Conservation (phyloP, 495 filamentous ascomycete species). For the Baudoinia panamericana region DNA sequence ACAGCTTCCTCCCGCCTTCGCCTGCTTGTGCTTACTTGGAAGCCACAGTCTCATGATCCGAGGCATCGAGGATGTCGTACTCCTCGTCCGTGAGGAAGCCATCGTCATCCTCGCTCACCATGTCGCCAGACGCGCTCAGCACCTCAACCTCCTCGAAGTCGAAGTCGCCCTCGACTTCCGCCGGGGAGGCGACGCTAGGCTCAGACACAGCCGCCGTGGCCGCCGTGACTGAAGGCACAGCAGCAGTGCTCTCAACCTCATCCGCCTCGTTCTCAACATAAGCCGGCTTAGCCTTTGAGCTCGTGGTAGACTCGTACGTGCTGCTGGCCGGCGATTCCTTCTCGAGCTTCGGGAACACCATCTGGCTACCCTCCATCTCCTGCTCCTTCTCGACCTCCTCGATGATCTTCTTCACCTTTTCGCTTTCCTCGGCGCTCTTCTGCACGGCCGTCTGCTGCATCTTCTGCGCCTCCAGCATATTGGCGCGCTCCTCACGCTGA, state of each 20-base stretch:
- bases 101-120: slow-evolving; percentile 48
- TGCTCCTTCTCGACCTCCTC: slow-evolving; percentile 10
- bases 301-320: slow-evolving; percentile 47
- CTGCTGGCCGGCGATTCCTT: slow-evolving; percentile 83
- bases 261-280: slow-evolving; percentile 28
- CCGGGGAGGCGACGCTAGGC: slow-evolving; percentile 9
- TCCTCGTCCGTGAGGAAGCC: slow-evolving; percentile 93
- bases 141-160: slow-evolving; percentile 56
- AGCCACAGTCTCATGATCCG: slow-evolving; percentile 58
- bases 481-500: slow-evolving; percentile 15
- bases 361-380: slow-evolving; percentile 43
- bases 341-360: slow-evolving; percentile 95
- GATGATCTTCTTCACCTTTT: slow-evolving; percentile 16
- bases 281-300: slow-evolving; percentile 30
- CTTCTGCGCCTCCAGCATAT: slow-evolving; percentile 7
- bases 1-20: too few relatives aligned
- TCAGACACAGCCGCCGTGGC: slow-evolving; percentile 3
- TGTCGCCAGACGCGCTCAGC: slow-evolving; percentile 33
- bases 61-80: slow-evolving; percentile 91
- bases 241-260: slow-evolving; percentile 16
- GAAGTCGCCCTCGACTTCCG: slow-evolving; percentile 24
- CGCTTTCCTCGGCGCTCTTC: slow-evolving; percentile 15
- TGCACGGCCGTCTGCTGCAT: slow-evolving; percentile 10
- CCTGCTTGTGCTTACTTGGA: slow-evolving; percentile 10
- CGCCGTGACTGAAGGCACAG: background rate